Conservation (phyloP, 2,329 filamentous ascomycete species). For the Fusarium domesticum region DNA sequence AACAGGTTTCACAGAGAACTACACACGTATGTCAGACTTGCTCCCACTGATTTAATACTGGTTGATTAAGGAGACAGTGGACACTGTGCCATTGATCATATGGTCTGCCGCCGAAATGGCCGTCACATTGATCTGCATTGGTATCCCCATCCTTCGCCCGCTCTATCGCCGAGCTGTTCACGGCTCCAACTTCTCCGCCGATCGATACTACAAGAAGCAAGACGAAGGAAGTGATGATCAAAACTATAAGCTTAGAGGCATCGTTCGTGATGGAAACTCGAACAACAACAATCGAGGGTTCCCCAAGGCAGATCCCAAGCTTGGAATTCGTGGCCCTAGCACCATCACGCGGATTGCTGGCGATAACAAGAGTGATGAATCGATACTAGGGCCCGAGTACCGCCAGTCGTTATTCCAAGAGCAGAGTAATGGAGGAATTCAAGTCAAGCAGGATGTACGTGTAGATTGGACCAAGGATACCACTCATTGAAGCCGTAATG, state of each 20-base stretch:
- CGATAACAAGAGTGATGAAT: constrained; percentile 15
- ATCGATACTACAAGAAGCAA: constrained; percentile 17
- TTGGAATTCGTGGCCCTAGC: constrained; percentile 13
- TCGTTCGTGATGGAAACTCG: neutral
- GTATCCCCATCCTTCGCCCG: constrained; percentile 38
- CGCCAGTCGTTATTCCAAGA: too few species aligned
- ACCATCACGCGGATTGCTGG: constrained; percentile 15
- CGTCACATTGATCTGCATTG: constrained; percentile 38
- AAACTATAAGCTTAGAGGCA: constrained; percentile 12
- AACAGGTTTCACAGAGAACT: constrained; percentile 15
- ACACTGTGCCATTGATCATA: constrained; percentile 34
- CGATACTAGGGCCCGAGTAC: constrained; percentile 12
- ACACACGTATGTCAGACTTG: constrained; percentile 5
- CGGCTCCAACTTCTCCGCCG: constrained; percentile 9
- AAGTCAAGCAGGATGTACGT: constrained; percentile 12
- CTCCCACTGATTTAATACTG: neutral
- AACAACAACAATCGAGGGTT: constrained; percentile 7
- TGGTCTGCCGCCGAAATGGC: constrained; percentile 40
- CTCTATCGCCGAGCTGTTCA: constrained; percentile 30
- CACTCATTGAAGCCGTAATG: neutral
- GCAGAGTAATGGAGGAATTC: constrained; percentile 1
- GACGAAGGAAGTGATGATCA: constrained; percentile 10
- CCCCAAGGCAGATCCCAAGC: constrained; percentile 5
- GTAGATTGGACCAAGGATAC: constrained; percentile 10
- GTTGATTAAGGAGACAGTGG: too few species aligned